phyloP scores from a whole-genome alignment of 129 eudicot genomes.

The Artemisia annua region DNA sequence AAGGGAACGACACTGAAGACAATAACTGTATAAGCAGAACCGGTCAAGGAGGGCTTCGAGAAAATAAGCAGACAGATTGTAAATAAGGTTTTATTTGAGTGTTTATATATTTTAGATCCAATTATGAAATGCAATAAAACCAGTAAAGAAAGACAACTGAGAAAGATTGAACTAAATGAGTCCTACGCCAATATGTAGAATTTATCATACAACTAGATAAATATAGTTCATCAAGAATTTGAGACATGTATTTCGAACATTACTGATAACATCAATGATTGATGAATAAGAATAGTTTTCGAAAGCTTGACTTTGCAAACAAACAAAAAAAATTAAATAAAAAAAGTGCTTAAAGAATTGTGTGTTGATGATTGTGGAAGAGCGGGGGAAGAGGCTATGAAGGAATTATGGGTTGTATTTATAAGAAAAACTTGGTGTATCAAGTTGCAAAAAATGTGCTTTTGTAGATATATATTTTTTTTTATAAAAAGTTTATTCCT shows the following conservation, averaged over 20 bases:
- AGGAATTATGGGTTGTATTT: conserved; percentile 40
- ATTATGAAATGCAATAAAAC: conserved; percentile 66
- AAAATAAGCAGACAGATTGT: too few species aligned
- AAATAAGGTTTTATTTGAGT: neutral
- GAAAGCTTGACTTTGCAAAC: neutral
- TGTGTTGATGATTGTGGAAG: conserved; percentile 25
- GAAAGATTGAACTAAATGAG: conserved; percentile 88
- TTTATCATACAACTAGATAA: conserved; percentile 76
- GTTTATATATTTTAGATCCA: conserved; percentile 18
- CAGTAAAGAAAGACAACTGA: conserved; percentile 95
- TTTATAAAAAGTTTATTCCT: neutral
- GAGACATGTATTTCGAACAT: conserved; percentile 88
- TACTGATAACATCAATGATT: conserved; percentile 53
- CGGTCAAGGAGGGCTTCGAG: too few species aligned
- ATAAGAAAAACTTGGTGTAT: conserved; percentile 39
- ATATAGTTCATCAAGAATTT: conserved; percentile 68
- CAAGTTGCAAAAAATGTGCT: conserved; percentile 25
- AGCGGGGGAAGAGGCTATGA: conserved; percentile 45
- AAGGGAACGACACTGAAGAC: too few species aligned
- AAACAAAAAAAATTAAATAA: neutral
- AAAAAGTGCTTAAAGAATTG: neutral
- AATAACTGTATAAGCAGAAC: too few species aligned
- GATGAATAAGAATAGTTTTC: neutral
- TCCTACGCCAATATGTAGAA: conserved; percentile 80
- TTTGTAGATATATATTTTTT: neutral